Evolutionary conservation across 495 filamentous ascomycete genomes (phyloP).

Genomic region (Hypoxylon rickii): DNA sequence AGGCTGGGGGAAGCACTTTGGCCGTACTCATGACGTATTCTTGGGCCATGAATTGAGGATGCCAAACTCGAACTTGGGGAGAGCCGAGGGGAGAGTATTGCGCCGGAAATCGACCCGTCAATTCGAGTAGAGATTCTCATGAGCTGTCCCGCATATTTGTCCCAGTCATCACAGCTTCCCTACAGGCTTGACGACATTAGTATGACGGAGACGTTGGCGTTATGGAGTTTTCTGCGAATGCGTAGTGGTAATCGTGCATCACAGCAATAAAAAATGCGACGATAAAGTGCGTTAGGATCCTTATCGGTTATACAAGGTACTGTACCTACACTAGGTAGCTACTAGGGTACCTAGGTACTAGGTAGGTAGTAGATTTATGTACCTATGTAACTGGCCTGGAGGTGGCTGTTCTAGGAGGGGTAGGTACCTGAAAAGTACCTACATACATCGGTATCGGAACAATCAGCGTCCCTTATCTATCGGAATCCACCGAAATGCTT

Average conservation of each 20-base stretch:
- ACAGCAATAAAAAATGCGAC: no score
- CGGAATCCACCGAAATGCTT: neutral
- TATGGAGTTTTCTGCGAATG: no score
- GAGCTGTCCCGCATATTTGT: constrained; percentile 55
- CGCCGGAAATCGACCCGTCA: constrained; percentile 58
- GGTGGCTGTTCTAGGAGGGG: neutral
- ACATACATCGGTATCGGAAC: neutral
- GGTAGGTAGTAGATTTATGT: no score
- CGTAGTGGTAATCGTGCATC: no score
- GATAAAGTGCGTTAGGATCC: no score
- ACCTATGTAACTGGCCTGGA: no score
- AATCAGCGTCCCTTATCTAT: neutral
- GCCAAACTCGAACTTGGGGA: constrained; percentile 38
- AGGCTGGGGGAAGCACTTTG: constrained; percentile 5
- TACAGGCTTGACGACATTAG: constrained; percentile 27
- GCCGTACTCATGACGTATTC: constrained; percentile 14
- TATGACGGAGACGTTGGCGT: constrained; percentile 8
- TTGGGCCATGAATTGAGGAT: constrained; percentile 9
- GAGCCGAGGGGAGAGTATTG: constrained; percentile 48
- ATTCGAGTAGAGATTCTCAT: constrained; percentile 58
- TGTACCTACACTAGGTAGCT: no score
- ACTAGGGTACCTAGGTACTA: no score
- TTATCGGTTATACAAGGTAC: no score
- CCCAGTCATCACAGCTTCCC: constrained; percentile 46
- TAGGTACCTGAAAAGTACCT: neutral